These are phyloP conservation scores for Trichoderma asperelloides DNA, from an alignment of 495 filamentous ascomycete genomes.

Conservation along the genomic window DNA sequence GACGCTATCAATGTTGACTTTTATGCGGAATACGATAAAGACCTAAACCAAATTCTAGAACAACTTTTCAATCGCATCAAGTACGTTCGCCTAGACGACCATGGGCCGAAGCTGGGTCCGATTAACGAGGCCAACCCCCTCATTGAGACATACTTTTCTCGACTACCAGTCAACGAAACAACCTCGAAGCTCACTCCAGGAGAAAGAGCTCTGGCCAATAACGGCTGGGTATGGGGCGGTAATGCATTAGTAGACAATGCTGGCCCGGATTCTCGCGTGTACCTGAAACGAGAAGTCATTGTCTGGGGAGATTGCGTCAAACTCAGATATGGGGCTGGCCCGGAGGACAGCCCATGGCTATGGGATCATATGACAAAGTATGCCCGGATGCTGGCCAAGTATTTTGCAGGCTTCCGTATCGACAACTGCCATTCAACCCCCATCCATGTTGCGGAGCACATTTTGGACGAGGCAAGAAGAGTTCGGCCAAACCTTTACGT, in stretches of 20 bases:
- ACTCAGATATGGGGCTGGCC: slow-evolving; percentile 75
- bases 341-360: slow-evolving; percentile 81
- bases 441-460: slow-evolving; percentile 82
- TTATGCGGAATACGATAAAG: slow-evolving; percentile 83
- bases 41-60: slow-evolving; percentile 72
- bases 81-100: slow-evolving; percentile 80
- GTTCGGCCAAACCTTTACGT: slow-evolving; percentile 85
- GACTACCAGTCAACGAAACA: slow-evolving; percentile 68
- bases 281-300: slow-evolving; percentile 89
- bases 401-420: slow-evolving; percentile 91
- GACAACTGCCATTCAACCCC: slow-evolving; percentile 99
- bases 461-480: slow-evolving; percentile 82
- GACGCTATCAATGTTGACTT: slow-evolving; percentile 80
- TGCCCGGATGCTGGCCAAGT: slow-evolving; percentile 86
- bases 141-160: slow-evolving; percentile 94
- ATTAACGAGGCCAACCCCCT: slow-evolving; percentile 69
- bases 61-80: slow-evolving; percentile 91
- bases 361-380: slow-evolving; percentile 96
- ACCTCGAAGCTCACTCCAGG: slow-evolving; percentile 70
- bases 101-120: slow-evolving; percentile 80
- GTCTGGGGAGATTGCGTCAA: slow-evolving; percentile 99
- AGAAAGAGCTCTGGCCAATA: slow-evolving; percentile 80
- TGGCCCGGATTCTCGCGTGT: slow-evolving; percentile 77
- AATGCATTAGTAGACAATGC: slow-evolving; percentile 91
- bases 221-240: slow-evolving; percentile 98